A percentile compares a stretch with the other conserved stretches of the same genome.
Evolutionary conservation across 257 asterid genomes (phyloP).

Genomic region (Primulina huaijiensis): DNA sequence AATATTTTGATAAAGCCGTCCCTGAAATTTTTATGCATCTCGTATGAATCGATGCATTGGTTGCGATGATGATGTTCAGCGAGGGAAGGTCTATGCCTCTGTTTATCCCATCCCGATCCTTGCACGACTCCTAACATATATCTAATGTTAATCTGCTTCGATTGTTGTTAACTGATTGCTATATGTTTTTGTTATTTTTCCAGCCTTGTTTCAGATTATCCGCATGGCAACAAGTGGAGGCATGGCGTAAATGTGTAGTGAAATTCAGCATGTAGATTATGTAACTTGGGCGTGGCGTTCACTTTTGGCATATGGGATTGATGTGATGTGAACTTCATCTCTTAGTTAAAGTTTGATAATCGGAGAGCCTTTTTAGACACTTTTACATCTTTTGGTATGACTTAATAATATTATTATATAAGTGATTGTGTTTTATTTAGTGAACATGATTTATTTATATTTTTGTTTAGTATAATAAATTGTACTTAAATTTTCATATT

Average conservation of each 20-base stretch:
- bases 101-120: not conserved
- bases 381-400: not conserved
- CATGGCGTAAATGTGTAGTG: slow-evolving; percentile 35
- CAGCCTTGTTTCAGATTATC: slow-evolving; percentile 68
- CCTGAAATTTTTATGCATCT: not conserved
- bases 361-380: not conserved
- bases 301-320: slow-evolving; percentile 14
- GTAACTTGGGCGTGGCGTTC: slow-evolving; percentile 7
- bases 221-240: slow-evolving; percentile 69
- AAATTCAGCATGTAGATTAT: not conserved
- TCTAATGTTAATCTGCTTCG: not conserved
- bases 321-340: not conserved
- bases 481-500: no score
- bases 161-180: not conserved
- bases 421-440: no score
- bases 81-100: not conserved
- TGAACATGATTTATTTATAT: no score
- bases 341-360: not conserved
- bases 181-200: not conserved
- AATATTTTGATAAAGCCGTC: not conserved
- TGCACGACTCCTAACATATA: not conserved
- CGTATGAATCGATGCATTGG: not conserved
- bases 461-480: no score
- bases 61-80: not conserved
- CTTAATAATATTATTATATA: no score